phyloP scores from a whole-genome alignment of 805 yeast genomes.

The Geotrichum ghanense region DNA sequence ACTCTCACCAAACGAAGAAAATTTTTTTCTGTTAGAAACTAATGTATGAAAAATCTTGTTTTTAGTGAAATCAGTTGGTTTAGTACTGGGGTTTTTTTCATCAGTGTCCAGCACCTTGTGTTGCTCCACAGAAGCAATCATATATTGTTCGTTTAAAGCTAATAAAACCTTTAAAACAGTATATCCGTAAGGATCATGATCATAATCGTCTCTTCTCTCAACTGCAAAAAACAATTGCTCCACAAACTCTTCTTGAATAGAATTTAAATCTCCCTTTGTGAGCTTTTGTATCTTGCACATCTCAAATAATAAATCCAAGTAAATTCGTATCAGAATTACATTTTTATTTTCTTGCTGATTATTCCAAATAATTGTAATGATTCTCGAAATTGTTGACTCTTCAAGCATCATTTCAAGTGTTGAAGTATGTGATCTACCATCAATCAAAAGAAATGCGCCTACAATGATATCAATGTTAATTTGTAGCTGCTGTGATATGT shows the following conservation, averaged over 20 bases:
- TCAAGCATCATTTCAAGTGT: slow-evolving; percentile 37
- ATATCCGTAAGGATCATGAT: slow-evolving; percentile 47
- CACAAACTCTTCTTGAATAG: slow-evolving; percentile 35
- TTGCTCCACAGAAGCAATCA: slow-evolving; percentile 36
- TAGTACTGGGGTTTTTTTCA: no score
- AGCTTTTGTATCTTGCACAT: slow-evolving; percentile 41
- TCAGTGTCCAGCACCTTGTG: no score
- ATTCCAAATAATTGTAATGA: slow-evolving; percentile 33
- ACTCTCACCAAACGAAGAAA: slow-evolving; percentile 52
- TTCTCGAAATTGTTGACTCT: slow-evolving; percentile 39
- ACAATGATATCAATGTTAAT: slow-evolving; percentile 29
- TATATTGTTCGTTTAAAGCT: slow-evolving; percentile 77
- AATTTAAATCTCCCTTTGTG: slow-evolving; percentile 29
- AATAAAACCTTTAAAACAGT: slow-evolving; percentile 61
- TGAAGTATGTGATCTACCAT: slow-evolving; percentile 32
- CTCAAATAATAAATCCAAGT: slow-evolving; percentile 44
- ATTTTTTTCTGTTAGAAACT: slow-evolving; percentile 31
- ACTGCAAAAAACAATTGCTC: slow-evolving; percentile 37
- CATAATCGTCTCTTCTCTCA: slow-evolving; percentile 24
- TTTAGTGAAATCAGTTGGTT: neutral
- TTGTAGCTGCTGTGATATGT: no score
- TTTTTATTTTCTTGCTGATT: slow-evolving; percentile 27
- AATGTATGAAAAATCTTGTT: slow-evolving; percentile 48
- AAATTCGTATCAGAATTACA: slow-evolving; percentile 27
- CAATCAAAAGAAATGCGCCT: slow-evolving; percentile 34